Percentiles rank a stretch among this genome's conserved stretches.
These are phyloP conservation scores for Microthlaspi erraticum DNA, from an alignment of 345 rosid genomes.

Conservation along the genomic window DNA sequence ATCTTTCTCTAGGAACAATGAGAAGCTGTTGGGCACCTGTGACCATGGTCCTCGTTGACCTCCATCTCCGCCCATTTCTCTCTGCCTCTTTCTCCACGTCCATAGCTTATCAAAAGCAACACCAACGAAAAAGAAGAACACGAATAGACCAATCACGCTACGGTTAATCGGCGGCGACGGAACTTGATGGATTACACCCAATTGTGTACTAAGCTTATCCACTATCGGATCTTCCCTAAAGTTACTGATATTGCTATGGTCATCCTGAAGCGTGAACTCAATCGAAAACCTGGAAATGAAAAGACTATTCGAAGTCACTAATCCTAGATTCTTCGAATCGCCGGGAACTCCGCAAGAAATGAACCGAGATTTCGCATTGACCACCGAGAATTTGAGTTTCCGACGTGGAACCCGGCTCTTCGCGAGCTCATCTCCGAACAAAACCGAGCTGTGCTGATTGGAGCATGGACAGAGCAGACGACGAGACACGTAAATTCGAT, in stretches of 20 bases:
- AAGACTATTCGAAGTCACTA: slow-evolving; percentile 48
- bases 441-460: slow-evolving; percentile 39
- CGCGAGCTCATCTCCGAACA: slow-evolving; percentile 37
- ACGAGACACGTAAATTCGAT: slow-evolving; percentile 21
- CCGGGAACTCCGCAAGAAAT: slow-evolving; percentile 50
- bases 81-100: slow-evolving; percentile 67
- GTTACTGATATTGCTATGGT: slow-evolving; percentile 56
- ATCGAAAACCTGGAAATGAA: slow-evolving; percentile 51
- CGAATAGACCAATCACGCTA: slow-evolving; percentile 66
- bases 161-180: slow-evolving; percentile 88
- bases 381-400: slow-evolving; percentile 2
- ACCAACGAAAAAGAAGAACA: slow-evolving; percentile 90
- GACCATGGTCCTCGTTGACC: slow-evolving; percentile 62
- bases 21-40: slow-evolving; percentile 65
- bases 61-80: slow-evolving; percentile 37
- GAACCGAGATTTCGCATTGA: slow-evolving; percentile 42
- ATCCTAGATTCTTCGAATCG: slow-evolving; percentile 43
- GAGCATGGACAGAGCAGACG: slow-evolving; percentile 54
- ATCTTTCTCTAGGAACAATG: slow-evolving; percentile 83
- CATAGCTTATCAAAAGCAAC: slow-evolving; percentile 88
- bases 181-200: slow-evolving; percentile 87
- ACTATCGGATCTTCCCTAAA: slow-evolving; percentile 86
- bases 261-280: slow-evolving; percentile 55
- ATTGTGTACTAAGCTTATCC: slow-evolving; percentile 82
- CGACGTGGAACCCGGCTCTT: slow-evolving; percentile 34